These are phyloP conservation scores for Discostella pseudostelligera DNA, from an alignment of 108 stramenopile genomes.

Conservation along the genomic window DNA sequence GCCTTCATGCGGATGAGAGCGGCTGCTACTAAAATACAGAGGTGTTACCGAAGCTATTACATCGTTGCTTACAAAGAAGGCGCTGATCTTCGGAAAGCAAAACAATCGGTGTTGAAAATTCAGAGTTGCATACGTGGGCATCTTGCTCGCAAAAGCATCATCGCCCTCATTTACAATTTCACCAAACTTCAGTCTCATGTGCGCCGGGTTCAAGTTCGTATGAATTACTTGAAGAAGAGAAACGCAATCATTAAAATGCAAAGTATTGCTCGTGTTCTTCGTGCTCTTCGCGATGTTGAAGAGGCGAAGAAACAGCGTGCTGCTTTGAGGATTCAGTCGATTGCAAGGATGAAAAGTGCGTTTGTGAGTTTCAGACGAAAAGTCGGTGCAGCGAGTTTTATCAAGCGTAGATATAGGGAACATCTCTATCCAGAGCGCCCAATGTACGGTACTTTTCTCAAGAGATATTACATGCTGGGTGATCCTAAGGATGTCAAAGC, in stretches of 20 bases:
- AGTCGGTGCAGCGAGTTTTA: conserved; percentile 21
- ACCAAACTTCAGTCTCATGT: conserved; percentile 31
- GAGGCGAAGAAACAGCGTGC: conserved; percentile 30
- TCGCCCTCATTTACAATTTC: conserved; percentile 19
- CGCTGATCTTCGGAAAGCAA: conserved; percentile 29
- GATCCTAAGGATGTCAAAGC: conserved; percentile 22
- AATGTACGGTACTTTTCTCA: conserved; percentile 46
- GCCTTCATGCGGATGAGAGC: conserved; percentile 28
- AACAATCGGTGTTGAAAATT: conserved; percentile 30
- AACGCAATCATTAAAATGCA: conserved; percentile 27
- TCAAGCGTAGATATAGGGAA: conserved; percentile 40
- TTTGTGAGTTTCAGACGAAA: conserved; percentile 14
- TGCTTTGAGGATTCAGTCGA: conserved; percentile 68
- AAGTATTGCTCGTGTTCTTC: conserved; percentile 17
- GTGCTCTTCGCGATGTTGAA: conserved; percentile 10
- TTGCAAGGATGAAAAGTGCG: conserved; percentile 52
- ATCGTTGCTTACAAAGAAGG: conserved; percentile 29
- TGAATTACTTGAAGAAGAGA: conserved; percentile 17
- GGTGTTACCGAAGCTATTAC: conserved; percentile 35
- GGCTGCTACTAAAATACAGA: conserved; percentile 39
- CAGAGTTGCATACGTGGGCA: conserved; percentile 37
- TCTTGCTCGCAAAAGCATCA: conserved; percentile 34
- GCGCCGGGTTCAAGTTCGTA: conserved; percentile 18
- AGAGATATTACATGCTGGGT: conserved; percentile 48
- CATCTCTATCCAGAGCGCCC: conserved; percentile 38